phyloP scores from a whole-genome alignment of 2,329 filamentous ascomycete genomes.

The Pseudopyrenochaeta lycopersici region DNA sequence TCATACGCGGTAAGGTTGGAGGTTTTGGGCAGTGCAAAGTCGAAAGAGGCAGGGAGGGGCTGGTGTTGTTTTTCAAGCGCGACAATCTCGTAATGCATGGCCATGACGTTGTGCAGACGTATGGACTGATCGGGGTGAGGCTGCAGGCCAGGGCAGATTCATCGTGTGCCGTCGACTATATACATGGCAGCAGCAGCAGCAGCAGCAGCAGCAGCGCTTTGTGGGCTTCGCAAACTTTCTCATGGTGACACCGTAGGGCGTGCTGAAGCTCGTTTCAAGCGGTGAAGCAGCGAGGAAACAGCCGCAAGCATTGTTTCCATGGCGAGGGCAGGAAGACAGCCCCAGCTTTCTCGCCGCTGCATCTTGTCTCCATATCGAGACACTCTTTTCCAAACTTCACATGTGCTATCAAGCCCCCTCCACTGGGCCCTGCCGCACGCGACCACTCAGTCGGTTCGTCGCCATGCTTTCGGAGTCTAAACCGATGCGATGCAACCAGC shows the following conservation, averaged over 20 bases:
- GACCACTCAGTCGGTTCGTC: slow-evolving; percentile 12
- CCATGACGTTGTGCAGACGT: slow-evolving; percentile 11
- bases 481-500: slow-evolving; percentile 9
- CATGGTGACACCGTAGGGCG: slow-evolving; percentile 12
- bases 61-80: slow-evolving; percentile 55
- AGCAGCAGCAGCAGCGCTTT: too few species aligned
- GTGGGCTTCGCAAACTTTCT: slow-evolving; percentile 4
- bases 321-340: too few species aligned
- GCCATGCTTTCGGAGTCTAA: slow-evolving; percentile 9
- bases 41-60: slow-evolving; percentile 50
- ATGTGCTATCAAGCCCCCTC: slow-evolving; percentile 1
- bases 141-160: background rate
- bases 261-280: background rate
- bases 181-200: too few species aligned
- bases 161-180: background rate
- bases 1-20: slow-evolving; percentile 52
- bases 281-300: background rate
- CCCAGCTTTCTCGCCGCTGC: too few species aligned
- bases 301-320: background rate
- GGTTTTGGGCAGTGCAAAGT: slow-evolving; percentile 44
- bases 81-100: slow-evolving; percentile 56
- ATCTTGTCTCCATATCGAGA: background rate
- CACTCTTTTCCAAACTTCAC: background rate
- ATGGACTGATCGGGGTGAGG: background rate
- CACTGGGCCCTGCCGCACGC: slow-evolving; percentile 9